These are phyloP conservation scores for Malus orientalis DNA, from an alignment of 306 rosid species.

Conservation along the genomic window DNA sequence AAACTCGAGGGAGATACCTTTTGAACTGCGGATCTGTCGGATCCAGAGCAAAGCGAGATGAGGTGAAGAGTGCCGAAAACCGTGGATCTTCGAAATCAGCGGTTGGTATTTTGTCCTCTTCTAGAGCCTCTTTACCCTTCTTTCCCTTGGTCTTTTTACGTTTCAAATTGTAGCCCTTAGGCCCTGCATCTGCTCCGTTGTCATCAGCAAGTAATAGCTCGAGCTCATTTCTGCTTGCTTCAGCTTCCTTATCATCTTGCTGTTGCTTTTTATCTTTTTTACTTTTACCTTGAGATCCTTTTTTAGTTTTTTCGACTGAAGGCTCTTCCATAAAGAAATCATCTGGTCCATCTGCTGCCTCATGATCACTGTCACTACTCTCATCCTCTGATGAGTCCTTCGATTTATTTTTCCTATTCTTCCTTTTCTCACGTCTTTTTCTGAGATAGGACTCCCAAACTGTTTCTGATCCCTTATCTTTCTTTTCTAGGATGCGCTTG, in stretches of 20 bases:
- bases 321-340: slow-evolving; percentile 80
- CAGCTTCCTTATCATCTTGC: slow-evolving; percentile 32
- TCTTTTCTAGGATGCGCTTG: slow-evolving; percentile 74
- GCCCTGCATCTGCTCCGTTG: slow-evolving; percentile 39
- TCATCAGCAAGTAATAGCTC: slow-evolving; percentile 90
- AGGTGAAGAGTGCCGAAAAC: slow-evolving; percentile 50
- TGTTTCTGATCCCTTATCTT: slow-evolving; percentile 64
- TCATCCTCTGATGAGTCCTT: slow-evolving; percentile 62
- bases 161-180: slow-evolving; percentile 71
- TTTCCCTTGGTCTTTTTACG: slow-evolving; percentile 53
- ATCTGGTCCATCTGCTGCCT: slow-evolving; percentile 46
- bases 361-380: slow-evolving; percentile 45
- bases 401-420: slow-evolving; percentile 50
- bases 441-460: slow-evolving; percentile 72
- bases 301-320: slow-evolving; percentile 39
- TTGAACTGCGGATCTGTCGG: slow-evolving; percentile 88
- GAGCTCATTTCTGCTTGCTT: slow-evolving; percentile 78
- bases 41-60: slow-evolving; percentile 60
- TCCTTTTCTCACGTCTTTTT: slow-evolving; percentile 64
- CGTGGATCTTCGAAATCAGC: slow-evolving; percentile 64
- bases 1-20: slow-evolving; percentile 38
- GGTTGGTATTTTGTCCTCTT: slow-evolving; percentile 62
- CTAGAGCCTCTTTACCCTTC: slow-evolving; percentile 49
- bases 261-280: slow-evolving; percentile 20
- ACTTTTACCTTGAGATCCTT: slow-evolving; percentile 27